phyloP scores from a whole-genome alignment of 371 early-diverging fungal species.

The Syncephalis plumigaleata region DNA sequence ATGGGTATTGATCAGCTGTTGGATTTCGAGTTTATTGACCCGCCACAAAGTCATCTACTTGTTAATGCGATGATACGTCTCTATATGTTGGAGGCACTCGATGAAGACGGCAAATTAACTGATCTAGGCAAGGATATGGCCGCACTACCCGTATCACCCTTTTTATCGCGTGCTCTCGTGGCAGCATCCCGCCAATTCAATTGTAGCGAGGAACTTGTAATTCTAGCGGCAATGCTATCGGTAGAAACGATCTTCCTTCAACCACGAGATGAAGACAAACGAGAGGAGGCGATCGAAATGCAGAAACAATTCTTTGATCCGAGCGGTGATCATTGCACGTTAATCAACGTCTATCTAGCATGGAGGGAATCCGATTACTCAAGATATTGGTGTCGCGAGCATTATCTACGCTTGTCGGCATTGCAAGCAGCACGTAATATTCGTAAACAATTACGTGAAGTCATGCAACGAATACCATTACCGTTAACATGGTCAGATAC shows the following conservation, averaged over 20 bases:
- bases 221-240: conserved; percentile 53
- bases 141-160: conserved; percentile 88
- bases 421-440: conserved; percentile 73
- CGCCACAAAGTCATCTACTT: conserved; percentile 71
- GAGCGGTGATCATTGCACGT: conserved; percentile 82
- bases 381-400: conserved; percentile 78
- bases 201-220: conserved; percentile 24
- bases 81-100: conserved; percentile 89
- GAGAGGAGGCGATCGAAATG: conserved; percentile 58
- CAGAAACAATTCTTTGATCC: conserved; percentile 38
- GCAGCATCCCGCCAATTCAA: conserved; percentile 17
- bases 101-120: conserved; percentile 76
- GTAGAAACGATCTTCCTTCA: conserved; percentile 78
- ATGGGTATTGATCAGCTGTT: conserved; percentile 85
- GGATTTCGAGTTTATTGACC: conserved; percentile 93
- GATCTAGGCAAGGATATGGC: conserved; percentile 89
- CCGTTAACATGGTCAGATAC: conserved; percentile 14
- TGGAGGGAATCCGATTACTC: conserved; percentile 68
- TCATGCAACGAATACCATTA: conserved; percentile 68
- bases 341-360: conserved; percentile 73
- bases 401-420: conserved; percentile 71
- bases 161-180: conserved; percentile 76
- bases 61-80: conserved; percentile 78
- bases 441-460: conserved; percentile 72
- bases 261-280: conserved; percentile 56